Evolutionary conservation across 805 yeast species (phyloP).

Genomic region (Phaffomyces thermotolerans): DNA sequence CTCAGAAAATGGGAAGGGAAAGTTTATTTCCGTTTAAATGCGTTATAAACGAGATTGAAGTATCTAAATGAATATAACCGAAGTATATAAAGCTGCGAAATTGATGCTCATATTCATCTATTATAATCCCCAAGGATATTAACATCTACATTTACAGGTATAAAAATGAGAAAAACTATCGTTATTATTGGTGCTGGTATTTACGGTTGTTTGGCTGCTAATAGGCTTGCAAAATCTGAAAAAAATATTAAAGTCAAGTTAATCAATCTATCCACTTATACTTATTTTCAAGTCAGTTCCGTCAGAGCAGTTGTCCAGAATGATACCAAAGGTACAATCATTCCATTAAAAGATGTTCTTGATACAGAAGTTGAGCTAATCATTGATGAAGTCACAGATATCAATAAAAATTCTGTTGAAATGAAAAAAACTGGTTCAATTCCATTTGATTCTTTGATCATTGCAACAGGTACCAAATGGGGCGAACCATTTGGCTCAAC

Average conservation of each 20-base stretch:
- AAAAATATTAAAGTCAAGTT: conserved; percentile 9
- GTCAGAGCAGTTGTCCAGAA: conserved; percentile 17
- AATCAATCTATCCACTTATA: conserved; percentile 12
- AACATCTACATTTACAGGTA: no score
- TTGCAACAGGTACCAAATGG: conserved; percentile 28
- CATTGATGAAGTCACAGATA: conserved; percentile 10
- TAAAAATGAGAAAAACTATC: conserved; percentile 6
- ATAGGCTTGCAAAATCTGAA: conserved; percentile 9
- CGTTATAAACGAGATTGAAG: no score
- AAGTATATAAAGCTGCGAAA: no score
- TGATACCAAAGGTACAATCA: conserved; percentile 11
- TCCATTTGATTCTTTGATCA: conserved; percentile 20
- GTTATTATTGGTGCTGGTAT: conserved; percentile 21
- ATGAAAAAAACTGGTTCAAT: conserved; percentile 9
- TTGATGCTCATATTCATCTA: no score
- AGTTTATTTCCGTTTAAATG: no score
- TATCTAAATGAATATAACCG: no score
- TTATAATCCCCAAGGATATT: no score
- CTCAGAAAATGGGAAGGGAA: no score
- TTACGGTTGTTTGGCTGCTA: conserved; percentile 18
- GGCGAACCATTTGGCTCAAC: conserved; percentile 20
- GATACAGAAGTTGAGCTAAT: conserved; percentile 18
- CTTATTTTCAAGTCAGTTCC: conserved; percentile 10
- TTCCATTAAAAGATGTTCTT: conserved; percentile 16
- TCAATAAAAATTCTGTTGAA: conserved; percentile 12